These are phyloP conservation scores for Gastrodia elata DNA, from an alignment of 106 monocot species.

Conservation along the genomic window DNA sequence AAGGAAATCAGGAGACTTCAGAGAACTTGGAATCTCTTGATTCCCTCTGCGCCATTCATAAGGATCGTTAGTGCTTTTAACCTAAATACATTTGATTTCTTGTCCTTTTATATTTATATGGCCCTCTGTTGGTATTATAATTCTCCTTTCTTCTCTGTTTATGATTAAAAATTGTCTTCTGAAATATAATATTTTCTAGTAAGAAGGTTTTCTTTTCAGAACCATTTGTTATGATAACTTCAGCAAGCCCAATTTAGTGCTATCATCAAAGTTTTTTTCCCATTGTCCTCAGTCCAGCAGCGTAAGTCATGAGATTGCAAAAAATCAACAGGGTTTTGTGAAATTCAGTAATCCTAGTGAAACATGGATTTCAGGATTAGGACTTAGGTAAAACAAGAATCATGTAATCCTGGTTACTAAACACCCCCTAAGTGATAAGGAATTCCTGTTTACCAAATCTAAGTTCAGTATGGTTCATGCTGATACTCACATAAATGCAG, in stretches of 20 bases:
- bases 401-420: too few relatives aligned
- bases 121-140: neutral
- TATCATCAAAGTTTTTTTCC: too few relatives aligned
- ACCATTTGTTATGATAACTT: neutral
- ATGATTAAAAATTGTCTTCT: neutral
- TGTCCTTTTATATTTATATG: neutral
- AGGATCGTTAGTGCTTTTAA: conserved; percentile 2
- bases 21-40: conserved; percentile 4
- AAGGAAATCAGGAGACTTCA: conserved; percentile 6
- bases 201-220: neutral
- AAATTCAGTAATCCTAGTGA: too few relatives aligned
- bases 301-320: too few relatives aligned
- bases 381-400: too few relatives aligned
- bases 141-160: too few relatives aligned
- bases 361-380: too few relatives aligned
- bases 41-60: conserved; percentile 6
- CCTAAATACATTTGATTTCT: neutral
- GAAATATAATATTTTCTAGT: neutral
- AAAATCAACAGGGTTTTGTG: too few relatives aligned
- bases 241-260: too few relatives aligned
- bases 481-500: neutral
- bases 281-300: too few relatives aligned
- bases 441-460: neutral
- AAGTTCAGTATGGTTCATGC: neutral
- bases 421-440: neutral